Conservation (phyloP, 768 basidiomycete species). For the Collybia sordida region DNA sequence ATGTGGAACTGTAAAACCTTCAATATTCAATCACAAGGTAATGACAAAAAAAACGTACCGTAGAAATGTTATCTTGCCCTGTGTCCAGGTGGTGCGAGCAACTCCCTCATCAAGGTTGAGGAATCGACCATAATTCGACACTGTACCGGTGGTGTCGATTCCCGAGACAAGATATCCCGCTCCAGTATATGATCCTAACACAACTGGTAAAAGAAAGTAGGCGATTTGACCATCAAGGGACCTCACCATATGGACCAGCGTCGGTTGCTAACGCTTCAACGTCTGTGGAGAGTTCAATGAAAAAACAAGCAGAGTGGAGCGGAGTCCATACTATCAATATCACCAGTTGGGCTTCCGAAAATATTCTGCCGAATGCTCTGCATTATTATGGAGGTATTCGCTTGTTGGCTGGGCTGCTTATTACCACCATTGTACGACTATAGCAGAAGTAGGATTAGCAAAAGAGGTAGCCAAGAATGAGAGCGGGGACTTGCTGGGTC, state of each 20-base stretch:
- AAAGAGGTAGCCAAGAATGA: neutral
- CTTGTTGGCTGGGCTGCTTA: slow-evolving; percentile 42
- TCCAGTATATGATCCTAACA: slow-evolving; percentile 63
- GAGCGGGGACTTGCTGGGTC: slow-evolving; percentile 47
- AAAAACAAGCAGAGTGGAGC: neutral
- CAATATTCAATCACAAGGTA: neutral
- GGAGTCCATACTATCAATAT: slow-evolving; percentile 47
- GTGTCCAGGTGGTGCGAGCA: slow-evolving; percentile 59
- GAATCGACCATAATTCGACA: slow-evolving; percentile 58
- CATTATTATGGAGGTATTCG: slow-evolving; percentile 47
- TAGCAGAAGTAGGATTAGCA: neutral
- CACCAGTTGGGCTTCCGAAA: slow-evolving; percentile 57
- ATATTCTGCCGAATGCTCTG: slow-evolving; percentile 52
- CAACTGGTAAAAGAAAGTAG: neutral
- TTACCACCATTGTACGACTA: slow-evolving; percentile 75
- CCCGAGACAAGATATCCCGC: slow-evolving; percentile 61
- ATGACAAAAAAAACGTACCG: slow-evolving; percentile 38
- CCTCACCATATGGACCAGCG: slow-evolving; percentile 61
- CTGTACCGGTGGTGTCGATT: slow-evolving; percentile 35
- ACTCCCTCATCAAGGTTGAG: slow-evolving; percentile 66
- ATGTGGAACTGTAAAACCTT: slow-evolving; percentile 28
- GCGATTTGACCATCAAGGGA: neutral
- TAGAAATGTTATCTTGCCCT: slow-evolving; percentile 41
- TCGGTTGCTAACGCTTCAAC: slow-evolving; percentile 50
- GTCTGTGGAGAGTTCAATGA: slow-evolving; percentile 33